Evolutionary conservation across 2,329 filamentous ascomycete genomes (phyloP).

Genomic region (Onygenales sp.): DNA sequence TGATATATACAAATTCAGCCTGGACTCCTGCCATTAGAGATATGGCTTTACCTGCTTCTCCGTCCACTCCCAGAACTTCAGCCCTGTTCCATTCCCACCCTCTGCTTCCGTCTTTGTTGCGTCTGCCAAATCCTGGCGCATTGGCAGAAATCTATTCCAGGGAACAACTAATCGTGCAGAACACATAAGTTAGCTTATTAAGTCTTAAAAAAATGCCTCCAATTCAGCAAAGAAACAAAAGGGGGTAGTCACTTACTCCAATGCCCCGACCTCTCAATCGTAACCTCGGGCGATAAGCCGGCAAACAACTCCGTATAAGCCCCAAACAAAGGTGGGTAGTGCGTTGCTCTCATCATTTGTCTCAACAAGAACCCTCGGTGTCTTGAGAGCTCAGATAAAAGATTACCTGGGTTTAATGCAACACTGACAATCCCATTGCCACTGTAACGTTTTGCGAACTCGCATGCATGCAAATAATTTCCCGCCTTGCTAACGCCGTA

Average conservation of each 20-base stretch:
- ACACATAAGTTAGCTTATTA: neutral
- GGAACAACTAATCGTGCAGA: conserved; percentile 11
- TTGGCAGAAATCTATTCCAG: conserved; percentile 9
- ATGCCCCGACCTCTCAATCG: conserved; percentile 22
- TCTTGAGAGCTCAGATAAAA: conserved; percentile 18
- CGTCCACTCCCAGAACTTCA: conserved; percentile 33
- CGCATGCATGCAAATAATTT: conserved; percentile 23
- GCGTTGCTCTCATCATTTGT: conserved; percentile 15
- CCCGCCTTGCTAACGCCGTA: conserved; percentile 29
- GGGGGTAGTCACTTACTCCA: conserved; percentile 6
- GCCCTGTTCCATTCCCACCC: conserved; percentile 20
- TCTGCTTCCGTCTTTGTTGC: conserved; percentile 15
- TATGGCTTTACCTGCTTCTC: conserved; percentile 23
- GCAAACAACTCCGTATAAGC: conserved; percentile 43
- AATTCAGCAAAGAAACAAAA: neutral
- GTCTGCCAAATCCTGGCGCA: conserved; percentile 13
- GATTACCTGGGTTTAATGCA: conserved; percentile 25
- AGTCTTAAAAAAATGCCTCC: no score
- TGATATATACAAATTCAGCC: no score
- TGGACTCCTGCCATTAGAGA: neutral
- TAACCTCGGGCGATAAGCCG: conserved; percentile 36
- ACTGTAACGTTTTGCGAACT: conserved; percentile 20
- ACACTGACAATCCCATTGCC: conserved; percentile 10
- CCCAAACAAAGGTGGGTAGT: conserved; percentile 27
- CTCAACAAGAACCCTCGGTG: conserved; percentile 15